Evolutionary conservation across 208 protist genomes (phyloP).

Genomic region (Acanthamoeba royreba): DNA sequence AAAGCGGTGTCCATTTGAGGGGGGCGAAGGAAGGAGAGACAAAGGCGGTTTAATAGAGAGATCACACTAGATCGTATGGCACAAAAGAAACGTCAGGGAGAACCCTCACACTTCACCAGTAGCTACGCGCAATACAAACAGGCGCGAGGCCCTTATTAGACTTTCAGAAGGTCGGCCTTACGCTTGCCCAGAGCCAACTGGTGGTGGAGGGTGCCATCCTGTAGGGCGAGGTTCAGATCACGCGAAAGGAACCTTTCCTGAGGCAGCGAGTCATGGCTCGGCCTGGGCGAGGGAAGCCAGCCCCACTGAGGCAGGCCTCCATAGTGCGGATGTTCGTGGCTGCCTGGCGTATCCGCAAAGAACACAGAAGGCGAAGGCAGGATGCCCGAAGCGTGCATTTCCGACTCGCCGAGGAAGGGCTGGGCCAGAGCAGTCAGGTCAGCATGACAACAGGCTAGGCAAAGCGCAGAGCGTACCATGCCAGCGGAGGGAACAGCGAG

Average conservation of each 20-base stretch:
- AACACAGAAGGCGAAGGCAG: neutral
- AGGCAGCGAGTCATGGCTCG: neutral
- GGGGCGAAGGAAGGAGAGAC: too few species aligned
- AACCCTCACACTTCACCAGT: too few species aligned
- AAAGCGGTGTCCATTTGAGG: too few species aligned
- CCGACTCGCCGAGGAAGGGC: neutral
- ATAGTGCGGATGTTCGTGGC: neutral
- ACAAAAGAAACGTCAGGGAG: too few species aligned
- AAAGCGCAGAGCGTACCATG: too few species aligned
- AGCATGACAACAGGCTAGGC: too few species aligned
- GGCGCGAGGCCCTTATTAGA: neutral
- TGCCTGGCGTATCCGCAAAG: neutral
- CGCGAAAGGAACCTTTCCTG: neutral
- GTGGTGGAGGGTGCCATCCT: neutral
- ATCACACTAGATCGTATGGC: too few species aligned
- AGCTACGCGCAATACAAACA: too few species aligned
- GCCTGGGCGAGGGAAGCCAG: neutral
- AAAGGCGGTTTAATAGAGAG: too few species aligned
- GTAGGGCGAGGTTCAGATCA: neutral
- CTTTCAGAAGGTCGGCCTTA: neutral
- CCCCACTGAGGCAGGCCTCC: neutral
- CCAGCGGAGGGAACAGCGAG: neutral
- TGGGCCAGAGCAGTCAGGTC: too few species aligned
- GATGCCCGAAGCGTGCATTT: neutral
- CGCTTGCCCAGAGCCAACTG: neutral